These are phyloP conservation scores for Exophiala spinifera DNA, from an alignment of 2,329 filamentous ascomycete species.

Conservation along the genomic window DNA sequence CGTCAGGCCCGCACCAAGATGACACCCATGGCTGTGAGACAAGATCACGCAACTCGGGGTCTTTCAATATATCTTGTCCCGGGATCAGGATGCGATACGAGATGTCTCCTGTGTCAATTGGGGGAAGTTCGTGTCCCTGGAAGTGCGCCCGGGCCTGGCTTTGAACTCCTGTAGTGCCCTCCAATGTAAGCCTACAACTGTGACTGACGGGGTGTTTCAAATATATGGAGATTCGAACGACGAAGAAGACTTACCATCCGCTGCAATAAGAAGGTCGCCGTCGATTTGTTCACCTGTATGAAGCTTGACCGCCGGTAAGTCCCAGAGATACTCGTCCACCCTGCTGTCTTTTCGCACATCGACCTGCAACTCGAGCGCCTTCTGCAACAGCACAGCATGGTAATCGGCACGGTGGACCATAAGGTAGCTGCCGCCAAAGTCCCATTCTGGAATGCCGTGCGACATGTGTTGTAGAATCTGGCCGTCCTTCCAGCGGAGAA, in stretches of 20 bases:
- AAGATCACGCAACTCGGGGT: neutral
- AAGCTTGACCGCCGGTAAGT: too few relatives aligned
- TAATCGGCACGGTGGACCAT: slow-evolving; percentile 37
- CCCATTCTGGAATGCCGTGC: too few relatives aligned
- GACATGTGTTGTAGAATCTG: too few relatives aligned
- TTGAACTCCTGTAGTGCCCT: too few relatives aligned
- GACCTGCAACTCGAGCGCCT: slow-evolving; percentile 33
- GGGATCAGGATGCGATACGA: slow-evolving; percentile 55
- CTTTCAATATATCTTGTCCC: slow-evolving; percentile 49
- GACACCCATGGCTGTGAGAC: slow-evolving; percentile 9
- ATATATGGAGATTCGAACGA: slow-evolving; percentile 21
- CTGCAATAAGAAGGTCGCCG: slow-evolving; percentile 60
- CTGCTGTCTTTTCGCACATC: slow-evolving; percentile 43
- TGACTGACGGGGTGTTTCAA: too few relatives aligned
- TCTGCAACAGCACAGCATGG: slow-evolving; percentile 30
- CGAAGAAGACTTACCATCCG: slow-evolving; percentile 44
- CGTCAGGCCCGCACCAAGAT: slow-evolving; percentile 5
- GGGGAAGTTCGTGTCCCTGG: slow-evolving; percentile 36
- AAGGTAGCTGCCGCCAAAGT: slow-evolving; percentile 24
- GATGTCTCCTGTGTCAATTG: slow-evolving; percentile 52
- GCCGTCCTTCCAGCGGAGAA: slow-evolving; percentile 38
- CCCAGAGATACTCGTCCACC: slow-evolving; percentile 6
- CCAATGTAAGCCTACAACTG: too few relatives aligned
- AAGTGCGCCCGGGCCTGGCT: too few relatives aligned
- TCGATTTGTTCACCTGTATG: slow-evolving; percentile 25